Base-by-base conservation (phyloP, 2,329 filamentous ascomycete genomes). In the Aspergillus phoenicis region DNA sequence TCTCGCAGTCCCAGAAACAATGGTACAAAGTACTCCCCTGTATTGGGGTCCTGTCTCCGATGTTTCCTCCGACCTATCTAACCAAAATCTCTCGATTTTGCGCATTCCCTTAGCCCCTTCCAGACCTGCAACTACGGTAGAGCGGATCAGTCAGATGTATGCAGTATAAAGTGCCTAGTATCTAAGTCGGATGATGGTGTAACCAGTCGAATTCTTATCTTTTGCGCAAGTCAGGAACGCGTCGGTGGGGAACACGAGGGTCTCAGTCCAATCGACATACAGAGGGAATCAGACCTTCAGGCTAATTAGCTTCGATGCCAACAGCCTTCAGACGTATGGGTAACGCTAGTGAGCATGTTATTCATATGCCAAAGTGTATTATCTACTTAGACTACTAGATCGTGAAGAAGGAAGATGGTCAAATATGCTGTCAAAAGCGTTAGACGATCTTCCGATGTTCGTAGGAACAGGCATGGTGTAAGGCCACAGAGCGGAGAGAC, bases 211-310 rank as follows among this genome's bases (percentile, higher is more conserved):
- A 20, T 43, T n/a, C 52, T 52, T 62, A 53, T 59, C 59, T 64
- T 62, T 43, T 60, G 59, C 58, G 36, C 66, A 68, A 68, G 66
- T 70, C 70, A 72, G 69, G 70, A 69, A 71, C 69, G 65, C 68
- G 64, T 67, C 58, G 43, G 69, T 72, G 70, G 70, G 64, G 67
- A 66, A 64, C 48, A 65, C 63, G 58, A 68, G 60, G 56, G 45
- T 56, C 57, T 36, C 49, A 54, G 54, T 52, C 68, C 67, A 70
- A 66, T 66, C 41, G 59, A 54, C 57, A 57, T 64, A 49, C 60
- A 56, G 15, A 28, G 26, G 56, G 13, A 36, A 61, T 62, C 55
- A 56, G 57, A 51, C 58, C 61, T 53, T 64, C 61, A 57, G 64
- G 58, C 61, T 57, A 60, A 62, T 67, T 67, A 62, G 61, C 51